Evolutionary conservation across 768 basidiomycete species (phyloP), one percentile per base, ranked within the genome.

Genomic region (Suillus subaureus): DNA sequence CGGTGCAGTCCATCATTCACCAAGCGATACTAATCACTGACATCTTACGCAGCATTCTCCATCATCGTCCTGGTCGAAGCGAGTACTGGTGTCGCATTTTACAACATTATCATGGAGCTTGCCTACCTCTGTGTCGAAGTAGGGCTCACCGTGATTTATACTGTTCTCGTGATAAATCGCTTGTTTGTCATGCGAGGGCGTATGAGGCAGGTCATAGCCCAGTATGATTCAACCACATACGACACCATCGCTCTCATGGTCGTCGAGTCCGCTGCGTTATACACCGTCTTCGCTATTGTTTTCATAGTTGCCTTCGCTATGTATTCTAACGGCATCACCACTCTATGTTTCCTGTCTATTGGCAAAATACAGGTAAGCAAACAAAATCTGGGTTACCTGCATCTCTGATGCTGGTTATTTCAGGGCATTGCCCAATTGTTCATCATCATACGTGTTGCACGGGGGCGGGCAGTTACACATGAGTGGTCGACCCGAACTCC

Each of bases 371-470:
- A 78, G 77, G 78, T 75, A 57, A 54, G 54, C 23, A 60, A 6
- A 42, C 26, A 28, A 18, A 18, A n/a, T 13, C 8, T 12, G 3
- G 15, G 13, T 18, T 7, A 11, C 0, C 7, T 13, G 7, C 5
- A 21, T 26, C 40, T 40, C 13, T 47, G 8, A 42, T 26, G 15
- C 21, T 55, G 35, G 28, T 47, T 37, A 12, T 51, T 40, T 15
- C 15, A 81, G 80, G 72, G 70, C 31, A 77, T 81, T 62, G 74
- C 75, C 0, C 74, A 79, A 28, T 33, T 77, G 18, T 64, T 78
- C 56, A 80, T 82, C 67, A 74, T 80, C 66, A 68, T 77, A 23
- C 76, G 80, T 4, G 77, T 82, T 33, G 75, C 74, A 0, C 70
- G 62, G 55, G 80, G 79, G 8, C 61, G 66, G 11, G 73, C 73